Base-by-base conservation (phyloP, 192 early-diverging fungal genomes). In the Coemansia brasiliensis region DNA sequence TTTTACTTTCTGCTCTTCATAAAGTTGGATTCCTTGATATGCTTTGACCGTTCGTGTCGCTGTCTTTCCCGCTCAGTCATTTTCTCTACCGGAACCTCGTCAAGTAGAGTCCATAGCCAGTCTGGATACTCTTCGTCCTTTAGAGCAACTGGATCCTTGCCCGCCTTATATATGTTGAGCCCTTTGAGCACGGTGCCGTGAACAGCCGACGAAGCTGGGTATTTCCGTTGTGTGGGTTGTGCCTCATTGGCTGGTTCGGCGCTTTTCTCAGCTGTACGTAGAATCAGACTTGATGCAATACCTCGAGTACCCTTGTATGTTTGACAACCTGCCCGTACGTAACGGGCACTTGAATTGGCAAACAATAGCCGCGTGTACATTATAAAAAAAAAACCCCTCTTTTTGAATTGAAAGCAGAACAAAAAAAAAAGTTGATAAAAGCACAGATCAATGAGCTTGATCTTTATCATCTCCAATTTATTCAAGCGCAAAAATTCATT, bases 71-170 rank as follows among this genome's bases (percentile, higher is more conserved):
- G 80, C 62, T 84, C 81, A 3, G 55, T 32, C 25, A 32, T 35
- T n/a, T 45, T 8, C 24, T 60, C 75, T 11, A 59, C 56, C 0
- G 75, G 65, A 5, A 56, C 57, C 50, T 61, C 35, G 49, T 94
- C 87, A 26, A 90, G 71, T 38, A 94, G 70, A 8, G 86, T 84
- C 93, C 94, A 98, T n/a, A 98, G 84, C 95, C 95, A 95, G 0
- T 83, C 85, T 5, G 94, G 95, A 56, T 98, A 98, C 59, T 88
- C 89, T 0, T 83, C 77, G 60, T 98, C 95, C 13, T 85, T 84
- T 26, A 87, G 79, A 2, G 94, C 91, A 16, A 95, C 77, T 5
- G 93, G 93, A 52, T 98, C 93, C 49, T 85, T 83, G 39, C 86
- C 88, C 50, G 89, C 87, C 69, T 89, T 90, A 55, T 90, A 76